phyloP scores from a whole-genome alignment of 768 basidiomycete species.

The Mycena vitilis region DNA sequence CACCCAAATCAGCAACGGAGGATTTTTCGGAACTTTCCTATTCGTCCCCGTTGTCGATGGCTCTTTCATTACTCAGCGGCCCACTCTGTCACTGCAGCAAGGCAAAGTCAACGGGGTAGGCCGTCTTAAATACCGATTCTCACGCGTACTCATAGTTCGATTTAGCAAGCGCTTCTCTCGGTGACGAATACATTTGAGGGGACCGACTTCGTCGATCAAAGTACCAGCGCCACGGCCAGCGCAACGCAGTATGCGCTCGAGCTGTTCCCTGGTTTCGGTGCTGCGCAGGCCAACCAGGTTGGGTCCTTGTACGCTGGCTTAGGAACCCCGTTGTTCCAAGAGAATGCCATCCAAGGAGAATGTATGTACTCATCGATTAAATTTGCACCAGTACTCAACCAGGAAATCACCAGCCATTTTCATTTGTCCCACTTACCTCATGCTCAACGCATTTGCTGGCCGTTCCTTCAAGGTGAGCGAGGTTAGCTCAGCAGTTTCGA shows the following conservation, averaged over 20 bases:
- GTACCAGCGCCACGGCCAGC: background rate
- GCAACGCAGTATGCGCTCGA: background rate
- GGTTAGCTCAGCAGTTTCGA: background rate
- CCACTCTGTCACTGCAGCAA: background rate
- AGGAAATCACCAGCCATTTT: conserved; percentile 40
- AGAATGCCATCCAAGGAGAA: conserved; percentile 29
- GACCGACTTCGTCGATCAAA: background rate
- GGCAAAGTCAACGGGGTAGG: conserved; percentile 1
- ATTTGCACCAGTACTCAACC: background rate
- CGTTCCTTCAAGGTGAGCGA: conserved; percentile 42
- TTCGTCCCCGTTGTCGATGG: background rate
- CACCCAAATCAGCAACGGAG: background rate
- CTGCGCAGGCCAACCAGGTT: background rate
- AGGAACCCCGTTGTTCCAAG: conserved; percentile 11
- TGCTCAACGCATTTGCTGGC: conserved; percentile 41
- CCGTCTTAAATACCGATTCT: background rate
- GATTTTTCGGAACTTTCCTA: background rate
- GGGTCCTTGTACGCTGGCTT: conserved; percentile 19
- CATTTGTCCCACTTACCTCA: conserved; percentile 44
- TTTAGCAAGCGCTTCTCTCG: background rate
- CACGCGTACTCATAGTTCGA: background rate
- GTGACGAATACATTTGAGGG: background rate
- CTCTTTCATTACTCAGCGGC: background rate
- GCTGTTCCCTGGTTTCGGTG: background rate
- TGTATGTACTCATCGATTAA: background rate